Conservation (phyloP, 1,284 basidiomycete species). For the Rhodotorula sp. region DNA sequence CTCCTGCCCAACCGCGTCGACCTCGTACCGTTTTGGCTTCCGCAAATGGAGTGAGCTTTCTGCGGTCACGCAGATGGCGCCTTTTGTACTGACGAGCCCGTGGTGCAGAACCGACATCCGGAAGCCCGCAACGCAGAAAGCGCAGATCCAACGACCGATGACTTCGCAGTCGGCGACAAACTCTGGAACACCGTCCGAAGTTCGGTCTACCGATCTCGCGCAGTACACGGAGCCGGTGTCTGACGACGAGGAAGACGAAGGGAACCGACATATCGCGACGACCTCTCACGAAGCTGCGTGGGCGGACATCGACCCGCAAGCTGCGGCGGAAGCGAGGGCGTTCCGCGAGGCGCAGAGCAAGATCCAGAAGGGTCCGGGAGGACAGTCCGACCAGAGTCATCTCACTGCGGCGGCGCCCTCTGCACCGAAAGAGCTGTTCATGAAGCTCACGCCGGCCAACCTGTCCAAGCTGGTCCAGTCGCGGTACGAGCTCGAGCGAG, state of each 20-base stretch:
- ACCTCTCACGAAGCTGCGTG: constrained; percentile 75
- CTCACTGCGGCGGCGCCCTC: constrained; percentile 44
- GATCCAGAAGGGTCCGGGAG: constrained; percentile 45
- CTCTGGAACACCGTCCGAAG: constrained; percentile 41
- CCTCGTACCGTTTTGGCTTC: constrained; percentile 98
- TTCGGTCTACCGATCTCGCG: constrained; percentile 47
- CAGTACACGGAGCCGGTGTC: constrained; percentile 80
- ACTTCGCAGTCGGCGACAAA: constrained; percentile 41
- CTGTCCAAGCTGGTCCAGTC: constrained; percentile 45
- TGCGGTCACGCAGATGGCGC: too few relatives aligned
- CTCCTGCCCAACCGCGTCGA: constrained; percentile 90
- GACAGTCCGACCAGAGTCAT: constrained; percentile 2
- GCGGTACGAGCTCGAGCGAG: constrained; percentile 39
- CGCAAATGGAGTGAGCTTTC: constrained; percentile 69
- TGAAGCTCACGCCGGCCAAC: constrained; percentile 69
- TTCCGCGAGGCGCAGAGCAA: constrained; percentile 76
- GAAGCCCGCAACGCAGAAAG: constrained; percentile 62
- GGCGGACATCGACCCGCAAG: constrained; percentile 68
- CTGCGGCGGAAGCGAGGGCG: constrained; percentile 62
- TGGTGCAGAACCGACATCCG: constrained; percentile 74
- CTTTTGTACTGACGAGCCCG: background rate
- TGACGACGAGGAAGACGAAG: constrained; percentile 76
- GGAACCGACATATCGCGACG: constrained; percentile 64
- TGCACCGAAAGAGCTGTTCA: constrained; percentile 64
- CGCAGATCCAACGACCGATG: constrained; percentile 49